Conservation (phyloP, 108 stramenopile genomes). For the Cylindrotheca closterium region DNA sequence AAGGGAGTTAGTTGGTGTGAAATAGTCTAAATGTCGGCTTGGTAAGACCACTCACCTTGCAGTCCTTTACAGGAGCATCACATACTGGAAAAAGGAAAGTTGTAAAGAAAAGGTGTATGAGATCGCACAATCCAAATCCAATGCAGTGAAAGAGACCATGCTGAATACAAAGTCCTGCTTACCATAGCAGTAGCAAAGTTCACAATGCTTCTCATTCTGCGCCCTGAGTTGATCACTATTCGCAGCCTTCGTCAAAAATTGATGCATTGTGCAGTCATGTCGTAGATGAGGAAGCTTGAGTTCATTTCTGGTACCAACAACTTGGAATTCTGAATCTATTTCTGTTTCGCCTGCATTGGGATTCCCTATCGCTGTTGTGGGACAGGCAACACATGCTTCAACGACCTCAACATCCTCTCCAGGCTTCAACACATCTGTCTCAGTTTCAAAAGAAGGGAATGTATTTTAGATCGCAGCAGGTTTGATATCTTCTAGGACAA, state of each 20-base stretch:
- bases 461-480: background rate
- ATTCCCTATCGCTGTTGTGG: background rate
- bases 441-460: background rate
- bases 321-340: conserved; percentile 33
- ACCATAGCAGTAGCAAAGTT: conserved; percentile 43
- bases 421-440: background rate
- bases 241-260: conserved; percentile 11
- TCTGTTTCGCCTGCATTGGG: conserved; percentile 7
- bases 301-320: conserved; percentile 21
- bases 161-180: background rate
- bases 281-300: conserved; percentile 34
- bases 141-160: conserved; percentile 21
- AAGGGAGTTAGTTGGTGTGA: conserved; percentile 1
- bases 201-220: conserved; percentile 20
- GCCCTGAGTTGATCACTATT: background rate
- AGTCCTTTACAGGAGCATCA: background rate
- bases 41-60: background rate
- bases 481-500: background rate
- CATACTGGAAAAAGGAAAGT: background rate
- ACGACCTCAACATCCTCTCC: conserved; percentile 18
- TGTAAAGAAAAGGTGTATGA: conserved; percentile 1
- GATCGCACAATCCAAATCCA: too few relatives aligned
- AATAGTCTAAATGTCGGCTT: background rate
- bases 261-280: conserved; percentile 30
- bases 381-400: background rate